These are phyloP conservation scores for Aspergillus fructus DNA, from an alignment of 2,329 filamentous ascomycete genomes.

Conservation along the genomic window DNA sequence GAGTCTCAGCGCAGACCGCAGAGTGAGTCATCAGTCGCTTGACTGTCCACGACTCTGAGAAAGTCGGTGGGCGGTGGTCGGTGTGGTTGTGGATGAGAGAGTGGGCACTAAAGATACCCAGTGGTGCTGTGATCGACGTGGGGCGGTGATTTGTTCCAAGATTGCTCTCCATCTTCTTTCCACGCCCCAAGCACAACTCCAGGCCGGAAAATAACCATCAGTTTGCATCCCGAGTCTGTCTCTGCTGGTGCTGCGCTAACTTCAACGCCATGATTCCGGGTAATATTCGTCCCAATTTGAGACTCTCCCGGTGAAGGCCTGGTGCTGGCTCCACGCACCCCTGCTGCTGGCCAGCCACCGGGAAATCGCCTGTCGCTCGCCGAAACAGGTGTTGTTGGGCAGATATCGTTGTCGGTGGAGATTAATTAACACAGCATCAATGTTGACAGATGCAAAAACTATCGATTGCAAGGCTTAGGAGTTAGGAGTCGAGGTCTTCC, in stretches of 20 bases:
- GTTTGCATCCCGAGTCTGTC: not conserved
- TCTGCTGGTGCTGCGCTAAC: conserved; percentile 6
- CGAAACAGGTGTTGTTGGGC: conserved; percentile 24
- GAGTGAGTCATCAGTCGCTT: not conserved
- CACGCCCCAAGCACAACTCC: not conserved
- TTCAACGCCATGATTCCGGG: not conserved
- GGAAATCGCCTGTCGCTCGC: conserved; percentile 22
- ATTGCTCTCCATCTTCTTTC: conserved; percentile 3
- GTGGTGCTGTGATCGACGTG: conserved; percentile 6
- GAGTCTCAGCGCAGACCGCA: not conserved
- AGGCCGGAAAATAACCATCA: not conserved
- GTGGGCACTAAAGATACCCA: not conserved
- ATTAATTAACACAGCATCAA: conserved; percentile 1
- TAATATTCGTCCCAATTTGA: conserved; percentile 2
- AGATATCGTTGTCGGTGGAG: conserved; percentile 26
- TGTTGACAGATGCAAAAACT: conserved; percentile 1
- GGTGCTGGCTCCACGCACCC: conserved; percentile 20
- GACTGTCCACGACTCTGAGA: not conserved
- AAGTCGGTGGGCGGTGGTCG: not conserved
- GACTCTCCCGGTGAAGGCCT: conserved; percentile 18
- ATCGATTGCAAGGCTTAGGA: conserved; percentile 1
- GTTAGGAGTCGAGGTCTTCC: not conserved
- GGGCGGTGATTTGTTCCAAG: conserved; percentile 4
- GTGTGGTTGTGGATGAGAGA: not conserved
- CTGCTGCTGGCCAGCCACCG: not conserved